A percentile compares a stretch with the other conserved stretches of the same genome.
phyloP scores from a whole-genome alignment of 2,329 filamentous ascomycete genomes.

The Microsporum audouinii region DNA sequence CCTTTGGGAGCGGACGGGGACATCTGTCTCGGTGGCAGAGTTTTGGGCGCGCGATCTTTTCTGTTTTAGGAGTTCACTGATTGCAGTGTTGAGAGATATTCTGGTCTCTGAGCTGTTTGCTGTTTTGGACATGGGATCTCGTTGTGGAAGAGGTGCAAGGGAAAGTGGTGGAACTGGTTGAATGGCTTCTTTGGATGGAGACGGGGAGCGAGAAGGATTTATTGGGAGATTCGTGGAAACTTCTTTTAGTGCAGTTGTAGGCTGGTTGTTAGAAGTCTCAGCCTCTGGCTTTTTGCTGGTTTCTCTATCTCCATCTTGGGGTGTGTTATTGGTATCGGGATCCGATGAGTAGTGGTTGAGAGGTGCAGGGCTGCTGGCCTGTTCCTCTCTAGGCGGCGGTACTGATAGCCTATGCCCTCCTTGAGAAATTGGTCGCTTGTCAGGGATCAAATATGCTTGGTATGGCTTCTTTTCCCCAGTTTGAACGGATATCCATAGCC shows the following conservation, averaged over 20 bases:
- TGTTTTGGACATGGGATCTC: not conserved
- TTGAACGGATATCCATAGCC: constrained; percentile 73
- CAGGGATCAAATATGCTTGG: constrained; percentile 34
- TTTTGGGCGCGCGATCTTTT: constrained; percentile 27
- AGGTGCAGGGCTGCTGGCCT: not conserved
- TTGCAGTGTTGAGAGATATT: constrained; percentile 18
- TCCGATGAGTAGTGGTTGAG: not conserved
- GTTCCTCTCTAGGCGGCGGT: not conserved
- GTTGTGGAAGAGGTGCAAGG: not conserved
- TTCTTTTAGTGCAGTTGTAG: constrained; percentile 6
- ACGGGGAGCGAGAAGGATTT: constrained; percentile 17
- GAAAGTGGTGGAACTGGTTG: not conserved
- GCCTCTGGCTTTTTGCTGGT: not conserved
- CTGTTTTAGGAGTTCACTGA: constrained; percentile 33
- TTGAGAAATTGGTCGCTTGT: constrained; percentile 7
- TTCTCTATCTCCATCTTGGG: not conserved
- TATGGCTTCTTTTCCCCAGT: constrained; percentile 39
- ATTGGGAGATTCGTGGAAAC: constrained; percentile 13
- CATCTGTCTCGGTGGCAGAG: constrained; percentile 16
- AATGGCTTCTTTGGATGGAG: constrained; percentile 14
- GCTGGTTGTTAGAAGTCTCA: constrained; percentile 7
- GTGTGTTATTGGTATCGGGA: not conserved
- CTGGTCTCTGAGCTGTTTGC: constrained; percentile 1
- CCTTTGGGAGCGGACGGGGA: constrained; percentile 16
- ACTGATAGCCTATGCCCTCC: not conserved